Base-by-base conservation (phyloP, 1,139 yeast genomes). In the Pichia terricola region DNA sequence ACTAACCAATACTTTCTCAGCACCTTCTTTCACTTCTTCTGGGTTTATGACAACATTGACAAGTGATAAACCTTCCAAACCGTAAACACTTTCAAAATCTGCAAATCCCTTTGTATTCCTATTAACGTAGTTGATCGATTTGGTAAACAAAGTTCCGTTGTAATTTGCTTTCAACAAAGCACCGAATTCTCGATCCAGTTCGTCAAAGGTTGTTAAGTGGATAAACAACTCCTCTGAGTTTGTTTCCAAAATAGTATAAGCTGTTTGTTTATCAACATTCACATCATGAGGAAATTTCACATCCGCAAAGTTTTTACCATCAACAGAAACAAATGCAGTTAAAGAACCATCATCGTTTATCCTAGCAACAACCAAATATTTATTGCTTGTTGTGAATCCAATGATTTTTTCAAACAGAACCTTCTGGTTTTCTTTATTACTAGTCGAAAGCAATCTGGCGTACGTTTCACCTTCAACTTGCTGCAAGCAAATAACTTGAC, bases 71-170 rank as follows among this genome's bases (percentile, higher is more conserved):
- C 99, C 98, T 60, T 91, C 97, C n/a, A 89, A 64, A 1, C 88
- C 87, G 53, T 80, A 81, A 55, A 88, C 72, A 51, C 83, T 77
- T 58, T 91, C 98, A 63, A 79, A 91, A 62, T 91, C 99, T 44
- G 86, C 96, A 63, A 63, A 88, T 0, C 97, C 98, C 5, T 54
- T 54, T 5, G 53, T 53, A 51, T 87, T 76, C 56, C 98, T 71
- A 61, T 89, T 91, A 7, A 88, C 96, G 47, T 73, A 62, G n/a
- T 74, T 75, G 51, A 84, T 70, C 1, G 91, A 68, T 31, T 79
- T 67, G 3, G 85, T 91, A 60, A 85, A 89, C n/a, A 85, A 77
- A 0, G 97, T 88, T 49, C 99, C 99, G 56, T 89, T 87, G n/a
- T 86, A 84, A 59, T 91, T 89, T 1, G 96, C 86, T 58, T 91